Base-by-base conservation (phyloP, 2,329 filamentous ascomycete genomes). In the Sordariomycetes sp. region DNA sequence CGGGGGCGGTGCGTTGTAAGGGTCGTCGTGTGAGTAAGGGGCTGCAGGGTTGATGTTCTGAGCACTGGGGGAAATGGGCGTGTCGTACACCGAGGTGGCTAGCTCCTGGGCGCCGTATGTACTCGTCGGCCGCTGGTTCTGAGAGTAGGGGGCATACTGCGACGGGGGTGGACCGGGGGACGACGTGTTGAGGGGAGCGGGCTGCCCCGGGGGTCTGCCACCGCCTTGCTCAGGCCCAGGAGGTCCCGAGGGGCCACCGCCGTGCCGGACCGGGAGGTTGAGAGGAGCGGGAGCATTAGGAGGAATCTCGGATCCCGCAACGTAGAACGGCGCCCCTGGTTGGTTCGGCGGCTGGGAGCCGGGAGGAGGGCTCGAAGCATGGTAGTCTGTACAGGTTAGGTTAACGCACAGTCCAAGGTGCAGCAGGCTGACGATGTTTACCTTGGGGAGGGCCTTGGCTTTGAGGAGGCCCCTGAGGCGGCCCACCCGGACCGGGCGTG, bases 71-170 rank as follows among this genome's bases (percentile, higher is more conserved):
- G 77, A 81, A 46, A 88, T 79, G 50, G 88, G 88, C 3, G 87
- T 88, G 69, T 91, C 87, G 66, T 91, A 92, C 11, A 82, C 83
- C 1, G 87, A 88, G 0, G 88, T 90, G 28, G 88, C 86, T 53
- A 93, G 76, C 72, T 93, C 89, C 71, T 92, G 89, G 0, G 88
- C 82, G 32, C 85, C 84, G 64, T 87, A 88, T 12, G 82, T 87
- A 69, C 83, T 87, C 66, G 85, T 81, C 3, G 84, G 85, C 18
- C 80, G 82, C 59, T 81, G 82, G 59, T 68, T 72, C 69, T 69
- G 78, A 51, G 70, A 66, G 61, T 81, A 82, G 6, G 75, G 68
- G 43, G 74, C 69, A 65, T 83, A 83, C 46, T 77, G 70, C 48
- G 70, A 71, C 61, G 71, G 69, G 55, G 63, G 63, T 32, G 73